A percentile compares a stretch with the other conserved stretches of the same genome.
phyloP scores from a whole-genome alignment of 1,284 basidiomycete genomes.

The Acaromyces ingoldii region DNA sequence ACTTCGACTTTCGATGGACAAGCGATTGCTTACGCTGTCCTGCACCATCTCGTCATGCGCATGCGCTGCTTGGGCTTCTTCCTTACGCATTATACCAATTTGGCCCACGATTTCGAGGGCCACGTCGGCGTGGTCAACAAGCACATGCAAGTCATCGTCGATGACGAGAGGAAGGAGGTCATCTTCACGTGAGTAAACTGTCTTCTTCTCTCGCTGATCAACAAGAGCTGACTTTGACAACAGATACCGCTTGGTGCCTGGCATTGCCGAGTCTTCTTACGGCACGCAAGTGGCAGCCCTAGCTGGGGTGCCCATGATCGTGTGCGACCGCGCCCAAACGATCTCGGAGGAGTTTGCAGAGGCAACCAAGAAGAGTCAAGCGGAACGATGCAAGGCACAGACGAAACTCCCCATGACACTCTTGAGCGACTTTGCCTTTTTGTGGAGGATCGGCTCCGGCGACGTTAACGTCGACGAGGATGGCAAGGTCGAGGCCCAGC shows the following conservation, averaged over 20 bases:
- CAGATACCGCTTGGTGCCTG: constrained; percentile 45
- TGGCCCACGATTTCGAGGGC: constrained; percentile 42
- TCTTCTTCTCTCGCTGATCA: not conserved
- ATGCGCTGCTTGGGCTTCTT: constrained; percentile 50
- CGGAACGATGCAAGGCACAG: constrained; percentile 28
- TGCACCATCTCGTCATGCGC: constrained; percentile 44
- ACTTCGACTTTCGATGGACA: constrained; percentile 51
- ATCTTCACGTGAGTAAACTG: constrained; percentile 42
- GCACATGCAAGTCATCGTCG: constrained; percentile 50
- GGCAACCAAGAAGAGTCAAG: constrained; percentile 31
- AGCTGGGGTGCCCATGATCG: constrained; percentile 42
- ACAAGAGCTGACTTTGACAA: not conserved
- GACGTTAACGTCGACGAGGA: too few species aligned
- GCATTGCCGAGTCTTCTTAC: constrained; percentile 80
- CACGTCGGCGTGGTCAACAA: constrained; percentile 48
- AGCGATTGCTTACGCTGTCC: constrained; percentile 48
- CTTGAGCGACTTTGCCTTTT: constrained; percentile 44
- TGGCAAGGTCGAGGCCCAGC: constrained; percentile 21
- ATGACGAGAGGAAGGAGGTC: constrained; percentile 43
- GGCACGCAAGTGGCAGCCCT: constrained; percentile 54
- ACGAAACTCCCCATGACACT: constrained; percentile 29
- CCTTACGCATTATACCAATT: constrained; percentile 47
- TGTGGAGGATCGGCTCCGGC: too few species aligned
- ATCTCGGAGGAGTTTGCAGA: constrained; percentile 42
- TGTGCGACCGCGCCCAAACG: constrained; percentile 42